A percentile compares a stretch with the other conserved stretches of the same genome.
phyloP scores from a whole-genome alignment of 305 asterid genomes.

The Fraxinus ornus region DNA sequence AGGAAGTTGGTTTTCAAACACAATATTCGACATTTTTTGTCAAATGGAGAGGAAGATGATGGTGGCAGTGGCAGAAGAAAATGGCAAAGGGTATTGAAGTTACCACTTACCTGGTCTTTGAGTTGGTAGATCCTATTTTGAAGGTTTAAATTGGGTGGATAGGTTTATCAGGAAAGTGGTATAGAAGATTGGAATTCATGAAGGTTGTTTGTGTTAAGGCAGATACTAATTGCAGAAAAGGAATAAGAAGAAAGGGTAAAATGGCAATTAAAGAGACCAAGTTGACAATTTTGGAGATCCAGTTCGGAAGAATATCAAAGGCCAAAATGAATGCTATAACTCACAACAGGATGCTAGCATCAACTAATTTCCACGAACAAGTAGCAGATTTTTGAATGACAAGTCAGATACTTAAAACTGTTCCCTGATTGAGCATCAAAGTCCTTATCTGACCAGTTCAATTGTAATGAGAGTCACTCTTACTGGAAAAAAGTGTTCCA shows the following conservation, averaged over 20 bases:
- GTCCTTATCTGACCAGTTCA: background rate
- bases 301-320: slow-evolving; percentile 12
- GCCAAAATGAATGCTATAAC: slow-evolving; percentile 7
- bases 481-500: background rate
- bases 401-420: background rate
- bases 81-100: background rate
- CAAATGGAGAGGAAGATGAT: background rate
- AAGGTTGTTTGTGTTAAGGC: background rate
- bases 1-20: background rate
- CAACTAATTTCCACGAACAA: background rate
- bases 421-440: background rate
- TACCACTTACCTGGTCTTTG: background rate
- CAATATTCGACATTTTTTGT: background rate
- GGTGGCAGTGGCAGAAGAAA: background rate
- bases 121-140: background rate
- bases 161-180: background rate
- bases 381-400: slow-evolving; percentile 10
- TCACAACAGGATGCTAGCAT: background rate
- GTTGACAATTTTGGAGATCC: slow-evolving; percentile 4
- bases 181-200: background rate
- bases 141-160: background rate
- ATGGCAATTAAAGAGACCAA: background rate
- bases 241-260: slow-evolving; percentile 7
- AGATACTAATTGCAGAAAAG: background rate
- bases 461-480: background rate